These are phyloP conservation scores for Cercospora janseana DNA, from an alignment of 2,329 filamentous ascomycete genomes.

Conservation along the genomic window DNA sequence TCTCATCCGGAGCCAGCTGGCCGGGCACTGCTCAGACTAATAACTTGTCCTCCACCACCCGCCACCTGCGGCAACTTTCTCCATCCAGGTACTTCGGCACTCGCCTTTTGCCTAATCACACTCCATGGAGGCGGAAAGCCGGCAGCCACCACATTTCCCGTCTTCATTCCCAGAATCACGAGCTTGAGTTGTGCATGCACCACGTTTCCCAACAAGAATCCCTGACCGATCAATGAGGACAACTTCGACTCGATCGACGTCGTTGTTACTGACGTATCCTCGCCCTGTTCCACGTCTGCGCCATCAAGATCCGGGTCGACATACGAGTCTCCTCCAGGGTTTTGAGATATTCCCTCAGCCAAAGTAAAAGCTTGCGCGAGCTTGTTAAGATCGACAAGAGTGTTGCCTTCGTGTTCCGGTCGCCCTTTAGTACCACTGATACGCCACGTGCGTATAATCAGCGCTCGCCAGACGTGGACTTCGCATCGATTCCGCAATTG, in stretches of 20 bases:
- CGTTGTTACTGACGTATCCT: constrained; percentile 46
- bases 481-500: constrained; percentile 75
- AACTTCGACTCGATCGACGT: constrained; percentile 67
- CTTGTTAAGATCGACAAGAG: constrained; percentile 70
- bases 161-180: constrained; percentile 70
- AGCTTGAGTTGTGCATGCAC: constrained; percentile 74
- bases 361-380: constrained; percentile 63
- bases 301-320: constrained; percentile 49
- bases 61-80: constrained; percentile 49
- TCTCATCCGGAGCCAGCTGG: constrained; percentile 39
- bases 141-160: constrained; percentile 57
- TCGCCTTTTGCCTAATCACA: constrained; percentile 61
- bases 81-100: constrained; percentile 71
- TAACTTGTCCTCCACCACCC: constrained; percentile 51
- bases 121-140: constrained; percentile 76
- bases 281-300: constrained; percentile 23
- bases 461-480: constrained; percentile 77
- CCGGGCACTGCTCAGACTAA: constrained; percentile 57
- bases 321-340: constrained; percentile 39
- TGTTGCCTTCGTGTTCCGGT: constrained; percentile 46
- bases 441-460: constrained; percentile 75
- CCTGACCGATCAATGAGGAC: constrained; percentile 73
- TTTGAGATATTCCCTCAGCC: constrained; percentile 56
- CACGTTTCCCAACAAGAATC: constrained; percentile 78
- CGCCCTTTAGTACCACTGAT: constrained; percentile 68